phyloP scores from a whole-genome alignment of 2,329 filamentous ascomycete species.

The Madurella mycetomatis region DNA sequence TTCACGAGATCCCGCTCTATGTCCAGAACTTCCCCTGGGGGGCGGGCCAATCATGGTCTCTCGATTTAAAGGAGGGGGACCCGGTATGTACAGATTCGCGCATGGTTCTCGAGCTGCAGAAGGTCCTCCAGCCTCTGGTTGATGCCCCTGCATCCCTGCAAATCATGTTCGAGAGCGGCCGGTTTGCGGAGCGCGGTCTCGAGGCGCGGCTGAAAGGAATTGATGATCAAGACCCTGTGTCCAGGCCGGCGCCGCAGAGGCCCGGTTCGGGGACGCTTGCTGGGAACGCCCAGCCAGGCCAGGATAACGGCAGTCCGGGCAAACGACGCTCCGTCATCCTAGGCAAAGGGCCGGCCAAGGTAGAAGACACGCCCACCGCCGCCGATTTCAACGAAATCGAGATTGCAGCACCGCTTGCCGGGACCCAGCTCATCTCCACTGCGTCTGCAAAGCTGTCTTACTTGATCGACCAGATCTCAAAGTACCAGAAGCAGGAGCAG shows the following conservation, averaged over 20 bases:
- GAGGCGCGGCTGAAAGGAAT: slow-evolving; percentile 33
- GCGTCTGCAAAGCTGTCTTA: slow-evolving; percentile 86
- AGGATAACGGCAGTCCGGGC: slow-evolving; percentile 31
- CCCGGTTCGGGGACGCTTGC: slow-evolving; percentile 29
- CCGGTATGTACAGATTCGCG: slow-evolving; percentile 45
- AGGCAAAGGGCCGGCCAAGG: slow-evolving; percentile 6
- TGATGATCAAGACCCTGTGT: slow-evolving; percentile 6
- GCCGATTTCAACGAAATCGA: slow-evolving; percentile 15
- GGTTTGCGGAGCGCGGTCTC: slow-evolving; percentile 38
- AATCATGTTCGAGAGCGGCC: slow-evolving; percentile 44
- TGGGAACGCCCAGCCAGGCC: slow-evolving; percentile 42
- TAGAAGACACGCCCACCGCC: slow-evolving; percentile 21
- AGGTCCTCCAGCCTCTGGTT: slow-evolving; percentile 44
- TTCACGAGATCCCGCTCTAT: slow-evolving; percentile 75
- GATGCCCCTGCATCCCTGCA: slow-evolving; percentile 42
- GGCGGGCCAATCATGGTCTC: slow-evolving; percentile 61
- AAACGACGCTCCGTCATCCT: slow-evolving; percentile 33
- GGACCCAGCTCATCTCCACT: slow-evolving; percentile 68
- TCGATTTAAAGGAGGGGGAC: slow-evolving; percentile 52
- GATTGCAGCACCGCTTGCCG: slow-evolving; percentile 47
- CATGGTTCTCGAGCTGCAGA: slow-evolving; percentile 50
- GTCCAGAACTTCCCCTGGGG: slow-evolving; percentile 62
- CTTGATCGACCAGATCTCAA: slow-evolving; percentile 66
- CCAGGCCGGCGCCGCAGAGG: neutral
- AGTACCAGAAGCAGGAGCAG: slow-evolving; percentile 69